Percentiles rank a stretch among this genome's conserved stretches.
Conservation (phyloP, 2,329 filamentous ascomycete genomes). For the Fusarium papillatum region DNA sequence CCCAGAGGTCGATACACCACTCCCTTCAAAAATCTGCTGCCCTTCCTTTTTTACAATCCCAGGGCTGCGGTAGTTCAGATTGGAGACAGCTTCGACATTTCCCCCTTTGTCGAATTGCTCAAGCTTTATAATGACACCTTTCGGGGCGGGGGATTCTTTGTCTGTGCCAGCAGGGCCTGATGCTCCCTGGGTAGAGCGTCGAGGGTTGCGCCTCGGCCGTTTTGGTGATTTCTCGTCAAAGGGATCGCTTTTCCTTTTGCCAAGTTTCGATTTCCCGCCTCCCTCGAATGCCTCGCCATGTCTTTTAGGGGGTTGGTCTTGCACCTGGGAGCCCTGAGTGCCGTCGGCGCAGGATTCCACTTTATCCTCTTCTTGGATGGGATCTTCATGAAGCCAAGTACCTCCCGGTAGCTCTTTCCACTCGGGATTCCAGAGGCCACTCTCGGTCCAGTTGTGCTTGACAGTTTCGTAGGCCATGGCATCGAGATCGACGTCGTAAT, state of each 20-base stretch:
- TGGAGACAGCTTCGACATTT: not conserved
- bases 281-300: not conserved
- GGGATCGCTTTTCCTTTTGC: not conserved
- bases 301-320: not conserved
- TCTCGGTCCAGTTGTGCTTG: constrained; percentile 9
- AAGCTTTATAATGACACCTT: not conserved
- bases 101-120: not conserved
- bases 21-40: not conserved
- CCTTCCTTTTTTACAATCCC: not conserved
- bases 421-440: not conserved
- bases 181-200: not conserved
- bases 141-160: not conserved
- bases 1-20: not conserved
- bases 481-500: constrained; percentile 5
- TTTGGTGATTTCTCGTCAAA: not conserved
- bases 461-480: constrained; percentile 16
- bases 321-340: not conserved
- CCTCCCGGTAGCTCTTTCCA: not conserved
- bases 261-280: not conserved
- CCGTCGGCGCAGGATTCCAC: not conserved
- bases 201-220: not conserved
- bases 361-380: not conserved
- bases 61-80: not conserved
- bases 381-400: not conserved
- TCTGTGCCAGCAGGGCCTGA: not conserved